Evolutionary conservation across 2,329 filamentous ascomycete species (phyloP), one percentile per base, ranked within the genome.

Genomic region (Cytospora paraplurivora): DNA sequence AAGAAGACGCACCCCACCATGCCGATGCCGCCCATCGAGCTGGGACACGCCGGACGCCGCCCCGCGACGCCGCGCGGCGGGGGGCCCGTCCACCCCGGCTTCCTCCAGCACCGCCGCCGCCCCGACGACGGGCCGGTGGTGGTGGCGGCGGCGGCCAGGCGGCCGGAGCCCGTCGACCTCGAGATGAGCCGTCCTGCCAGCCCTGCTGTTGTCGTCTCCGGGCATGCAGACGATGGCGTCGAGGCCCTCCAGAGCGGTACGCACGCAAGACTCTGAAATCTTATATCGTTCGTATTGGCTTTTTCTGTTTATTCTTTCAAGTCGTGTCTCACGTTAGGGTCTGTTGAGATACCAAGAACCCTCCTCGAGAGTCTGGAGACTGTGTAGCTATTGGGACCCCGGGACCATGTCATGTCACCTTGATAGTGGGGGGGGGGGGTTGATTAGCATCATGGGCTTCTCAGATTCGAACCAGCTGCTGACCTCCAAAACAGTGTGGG

Each of bases 161-260:
- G 27, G 27, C 27, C 27, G 27, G 27, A 27, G 15, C 52, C 63
- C 49, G 12, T 10, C 44, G 74, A 80, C 64, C 71, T 86, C 1
- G 86, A 88, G 69, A 81, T 79, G 71, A 88, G 83, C 69, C 75
- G 81, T 15, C 82, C 84, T 3, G 69, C 77, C 7, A 83, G 78
- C 7, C 84, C 83, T 5, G 41, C 17, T 17, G 38, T 5, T 17
- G 38, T 15, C n/a, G 66, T 69, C 4, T 52, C 59, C 12, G 52
- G 58, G 34, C 68, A 66, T 32, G 27, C 27, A 4, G 70, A 50
- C 15, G 76, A 78, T 8, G 78, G 74, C 8, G 78, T 78, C 1
- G 78, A 82, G 52, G 74, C 81, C 4, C 71, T 85, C 37, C 85
- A 85, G 56, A 88, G 80, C 66, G 11, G 44, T 47, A 47, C 10